Conservation (phyloP, 2,329 filamentous ascomycete genomes). For the Penicillium freii region DNA sequence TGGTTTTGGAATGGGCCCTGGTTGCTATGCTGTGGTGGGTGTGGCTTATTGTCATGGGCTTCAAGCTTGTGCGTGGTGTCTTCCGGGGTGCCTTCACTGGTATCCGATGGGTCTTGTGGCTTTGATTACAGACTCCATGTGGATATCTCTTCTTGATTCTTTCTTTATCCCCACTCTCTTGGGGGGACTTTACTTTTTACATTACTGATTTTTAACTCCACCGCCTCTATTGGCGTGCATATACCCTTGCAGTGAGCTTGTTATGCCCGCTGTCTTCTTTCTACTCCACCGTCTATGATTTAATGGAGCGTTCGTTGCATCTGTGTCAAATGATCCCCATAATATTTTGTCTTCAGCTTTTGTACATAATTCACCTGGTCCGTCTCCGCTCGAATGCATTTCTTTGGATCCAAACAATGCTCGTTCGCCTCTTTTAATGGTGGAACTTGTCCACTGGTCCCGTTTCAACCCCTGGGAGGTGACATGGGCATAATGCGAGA, state of each 20-base stretch:
- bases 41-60: conserved; percentile 81
- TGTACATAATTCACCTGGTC: not conserved
- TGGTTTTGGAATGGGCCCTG: conserved; percentile 80
- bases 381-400: not conserved
- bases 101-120: conserved; percentile 81
- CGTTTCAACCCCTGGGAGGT: not conserved
- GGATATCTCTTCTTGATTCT: not conserved
- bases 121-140: conserved; percentile 47
- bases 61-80: conserved; percentile 63
- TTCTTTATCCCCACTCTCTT: not conserved
- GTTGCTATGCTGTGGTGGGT: conserved; percentile 92
- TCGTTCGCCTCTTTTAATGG: not conserved
- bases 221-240: conserved; percentile 14
- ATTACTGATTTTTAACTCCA: conserved; percentile 2
- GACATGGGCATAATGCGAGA: not conserved
- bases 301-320: conserved; percentile 7
- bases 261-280: not conserved
- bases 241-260: conserved; percentile 14
- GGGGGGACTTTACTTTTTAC: not conserved
- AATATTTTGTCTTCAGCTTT: not conserved
- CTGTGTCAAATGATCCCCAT: not conserved
- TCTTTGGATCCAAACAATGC: too few relatives aligned
- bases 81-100: conserved; percentile 59
- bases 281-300: conserved; percentile 1
- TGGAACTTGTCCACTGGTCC: too few relatives aligned